Conservation (phyloP, 345 rosid species). For the Combretum micranthum region DNA sequence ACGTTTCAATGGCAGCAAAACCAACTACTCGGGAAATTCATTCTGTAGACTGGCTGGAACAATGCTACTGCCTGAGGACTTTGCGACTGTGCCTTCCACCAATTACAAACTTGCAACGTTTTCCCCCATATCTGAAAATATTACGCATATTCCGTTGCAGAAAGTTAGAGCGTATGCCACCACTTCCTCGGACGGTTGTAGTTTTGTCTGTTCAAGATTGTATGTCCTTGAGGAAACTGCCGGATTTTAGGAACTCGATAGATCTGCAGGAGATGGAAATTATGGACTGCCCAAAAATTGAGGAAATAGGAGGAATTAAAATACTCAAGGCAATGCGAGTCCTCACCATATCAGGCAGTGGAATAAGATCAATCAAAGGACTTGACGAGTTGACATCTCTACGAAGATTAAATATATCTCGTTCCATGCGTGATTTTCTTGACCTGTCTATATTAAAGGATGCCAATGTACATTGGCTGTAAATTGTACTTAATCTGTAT, state of each 20-base stretch:
- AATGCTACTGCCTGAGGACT: not conserved
- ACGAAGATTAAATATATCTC: not conserved
- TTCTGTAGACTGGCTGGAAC: not conserved
- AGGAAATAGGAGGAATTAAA: not conserved
- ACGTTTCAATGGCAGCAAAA: no score
- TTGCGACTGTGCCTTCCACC: not conserved
- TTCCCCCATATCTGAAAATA: not conserved
- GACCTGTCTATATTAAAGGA: no score
- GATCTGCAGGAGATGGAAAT: slow-evolving; percentile 2
- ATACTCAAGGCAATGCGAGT: not conserved
- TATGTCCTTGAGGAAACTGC: not conserved
- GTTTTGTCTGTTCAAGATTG: not conserved
- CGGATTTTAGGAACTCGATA: not conserved
- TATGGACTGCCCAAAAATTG: not conserved
- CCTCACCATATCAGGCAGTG: not conserved
- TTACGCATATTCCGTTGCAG: not conserved
- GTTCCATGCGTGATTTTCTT: not conserved
- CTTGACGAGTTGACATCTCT: not conserved
- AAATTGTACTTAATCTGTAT: no score
- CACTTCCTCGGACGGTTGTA: not conserved
- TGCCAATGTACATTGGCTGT: no score
- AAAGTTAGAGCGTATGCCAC: not conserved
- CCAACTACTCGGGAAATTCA: no score
- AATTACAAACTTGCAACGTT: not conserved
- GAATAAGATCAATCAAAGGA: not conserved